Evolutionary conservation across 768 basidiomycete species (phyloP).

Genomic region (Mycena maculata): DNA sequence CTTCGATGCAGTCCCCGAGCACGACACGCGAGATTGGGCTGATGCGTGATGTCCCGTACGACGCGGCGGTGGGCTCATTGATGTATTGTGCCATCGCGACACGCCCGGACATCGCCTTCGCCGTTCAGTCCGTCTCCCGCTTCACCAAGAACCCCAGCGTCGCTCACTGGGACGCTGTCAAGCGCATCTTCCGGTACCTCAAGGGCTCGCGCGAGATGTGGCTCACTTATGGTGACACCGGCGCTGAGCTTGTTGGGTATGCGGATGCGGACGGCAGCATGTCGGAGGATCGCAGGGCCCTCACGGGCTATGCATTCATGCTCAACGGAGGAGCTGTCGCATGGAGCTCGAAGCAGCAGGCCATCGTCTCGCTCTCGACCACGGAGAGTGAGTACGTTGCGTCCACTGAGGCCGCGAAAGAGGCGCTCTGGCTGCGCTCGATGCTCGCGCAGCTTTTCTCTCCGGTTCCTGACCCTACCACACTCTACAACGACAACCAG

Average conservation of each 20-base stretch:
- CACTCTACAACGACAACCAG: neutral
- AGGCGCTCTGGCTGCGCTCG: neutral
- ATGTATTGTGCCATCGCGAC: slow-evolving; percentile 41
- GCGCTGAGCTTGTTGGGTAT: slow-evolving; percentile 30
- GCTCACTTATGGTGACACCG: slow-evolving; percentile 30
- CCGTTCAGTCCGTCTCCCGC: slow-evolving; percentile 38
- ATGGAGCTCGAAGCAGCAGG: slow-evolving; percentile 7
- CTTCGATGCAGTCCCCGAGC: slow-evolving; percentile 26
- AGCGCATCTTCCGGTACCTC: slow-evolving; percentile 50
- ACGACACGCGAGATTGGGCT: slow-evolving; percentile 20
- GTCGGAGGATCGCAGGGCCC: slow-evolving; percentile 34
- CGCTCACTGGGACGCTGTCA: slow-evolving; percentile 49
- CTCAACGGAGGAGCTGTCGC: neutral
- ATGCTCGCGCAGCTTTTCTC: neutral
- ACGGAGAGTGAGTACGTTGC: slow-evolving; percentile 2
- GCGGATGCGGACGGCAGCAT: slow-evolving; percentile 33
- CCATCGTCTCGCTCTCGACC: neutral
- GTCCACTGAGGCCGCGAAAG: slow-evolving; percentile 1
- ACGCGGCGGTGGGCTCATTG: slow-evolving; percentile 36
- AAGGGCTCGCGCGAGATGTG: slow-evolving; percentile 17
- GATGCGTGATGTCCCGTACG: slow-evolving; percentile 37
- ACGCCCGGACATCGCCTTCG: slow-evolving; percentile 40
- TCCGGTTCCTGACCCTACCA: neutral
- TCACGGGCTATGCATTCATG: slow-evolving; percentile 21
- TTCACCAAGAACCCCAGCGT: slow-evolving; percentile 42